These are phyloP conservation scores for Phytophthora kernoviae DNA, from an alignment of 352 stramenopile species.

Conservation along the genomic window DNA sequence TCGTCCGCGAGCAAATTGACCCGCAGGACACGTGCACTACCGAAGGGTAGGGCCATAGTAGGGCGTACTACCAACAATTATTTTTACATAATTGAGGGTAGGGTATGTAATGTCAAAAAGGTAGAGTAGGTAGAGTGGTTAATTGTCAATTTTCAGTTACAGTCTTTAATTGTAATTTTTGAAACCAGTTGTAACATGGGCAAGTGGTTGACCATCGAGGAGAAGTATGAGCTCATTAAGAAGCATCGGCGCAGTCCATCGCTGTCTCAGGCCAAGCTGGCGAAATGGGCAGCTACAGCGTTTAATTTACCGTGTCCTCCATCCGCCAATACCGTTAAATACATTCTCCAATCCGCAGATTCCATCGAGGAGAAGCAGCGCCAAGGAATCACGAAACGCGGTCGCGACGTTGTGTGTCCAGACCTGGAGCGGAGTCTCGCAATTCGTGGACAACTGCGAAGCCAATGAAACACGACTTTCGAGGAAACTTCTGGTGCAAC, in stretches of 20 bases:
- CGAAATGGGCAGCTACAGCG: constrained; percentile 14
- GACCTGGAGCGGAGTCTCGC: constrained; percentile 21
- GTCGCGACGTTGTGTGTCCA: constrained; percentile 23
- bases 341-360: constrained; percentile 16
- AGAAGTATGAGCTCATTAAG: constrained; percentile 29
- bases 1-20: constrained; percentile 17
- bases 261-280: constrained; percentile 31
- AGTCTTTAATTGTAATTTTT: too few species aligned
- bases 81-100: too few species aligned
- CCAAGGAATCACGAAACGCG: constrained; percentile 26
- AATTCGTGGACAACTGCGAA: constrained; percentile 15
- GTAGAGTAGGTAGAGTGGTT: too few species aligned
- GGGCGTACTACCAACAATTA: too few species aligned
- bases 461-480: constrained; percentile 9
- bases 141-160: too few species aligned
- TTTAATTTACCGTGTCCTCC: constrained; percentile 26
- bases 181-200: too few species aligned
- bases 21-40: constrained; percentile 16
- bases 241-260: constrained; percentile 22
- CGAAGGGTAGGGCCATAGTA: background rate
- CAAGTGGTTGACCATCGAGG: constrained; percentile 29
- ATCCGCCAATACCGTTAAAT: constrained; percentile 25
- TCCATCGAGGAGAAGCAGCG: constrained; percentile 28
- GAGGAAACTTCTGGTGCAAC: constrained; percentile 26
- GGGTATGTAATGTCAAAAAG: too few species aligned